Base-by-base conservation (phyloP, 257 asterid genomes). In the Gentiana macrophylla region DNA sequence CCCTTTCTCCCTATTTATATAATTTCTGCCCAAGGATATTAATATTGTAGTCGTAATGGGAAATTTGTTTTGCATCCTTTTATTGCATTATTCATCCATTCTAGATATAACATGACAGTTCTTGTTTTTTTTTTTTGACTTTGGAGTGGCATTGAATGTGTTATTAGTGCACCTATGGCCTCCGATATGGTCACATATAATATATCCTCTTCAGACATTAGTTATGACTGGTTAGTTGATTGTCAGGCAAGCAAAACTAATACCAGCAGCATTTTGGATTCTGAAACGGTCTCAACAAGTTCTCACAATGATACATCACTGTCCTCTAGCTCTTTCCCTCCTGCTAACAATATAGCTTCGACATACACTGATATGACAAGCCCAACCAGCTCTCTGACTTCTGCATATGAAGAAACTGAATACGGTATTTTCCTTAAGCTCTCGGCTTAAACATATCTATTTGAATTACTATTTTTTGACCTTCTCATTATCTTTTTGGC, bases 331-430 rank as follows among this genome's bases (percentile, higher is more conserved):
- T 79, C 76, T 63, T 77, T 66, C 67, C 41, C 64, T 52, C 57
- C 68, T 70, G 57, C 80, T 48, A 64, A 66, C 24, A 57, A 53
- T 43, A 37, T 70, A 52, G 65, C 74, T 72, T 62, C 83, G 13
- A 56, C 72, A 37, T 67, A 69, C 52, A 56, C 77, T 45, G 77
- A 74, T 63, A 70, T 76, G 13, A 67, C 87, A 37, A 86, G 96
- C 70, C 95, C 95, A 59, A 80, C 91, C 52, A 90, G 98, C 83
- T 81, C 94, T 54, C 74, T 90, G 66, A 74, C 87, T 12, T 83
- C 94, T 50, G 79, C 96, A 67, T 79, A 79, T 68, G 96, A 84
- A 76, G 95, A 81, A 71, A 83, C 78, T 61, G 98, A 86, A 72
- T 84, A 84, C 49, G 95, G 98, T 91, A 84, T 47, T 55, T 33